Evolutionary conservation across 1,139 yeast genomes (phyloP).

Genomic region (Yarrowia galli): DNA sequence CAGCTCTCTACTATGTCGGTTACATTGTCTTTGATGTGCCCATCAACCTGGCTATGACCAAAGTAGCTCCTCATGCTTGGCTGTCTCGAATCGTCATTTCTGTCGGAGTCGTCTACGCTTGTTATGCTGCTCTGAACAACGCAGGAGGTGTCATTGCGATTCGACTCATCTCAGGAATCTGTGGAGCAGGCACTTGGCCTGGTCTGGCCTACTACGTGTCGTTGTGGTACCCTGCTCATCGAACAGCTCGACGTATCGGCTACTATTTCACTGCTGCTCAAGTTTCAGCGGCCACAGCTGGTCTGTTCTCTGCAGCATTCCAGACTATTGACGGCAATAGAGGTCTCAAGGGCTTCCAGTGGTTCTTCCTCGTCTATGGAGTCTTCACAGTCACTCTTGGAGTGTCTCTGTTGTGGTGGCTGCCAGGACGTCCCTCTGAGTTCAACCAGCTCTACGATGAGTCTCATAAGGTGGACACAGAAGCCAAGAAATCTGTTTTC

Average conservation of each 20-base stretch:
- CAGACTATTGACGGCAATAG: conserved; percentile 77
- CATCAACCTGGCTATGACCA: conserved; percentile 86
- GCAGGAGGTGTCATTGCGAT: conserved; percentile 71
- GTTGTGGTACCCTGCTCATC: conserved; percentile 83
- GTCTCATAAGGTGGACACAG: not conserved
- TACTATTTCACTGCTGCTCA: conserved; percentile 93
- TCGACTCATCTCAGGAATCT: conserved; percentile 77
- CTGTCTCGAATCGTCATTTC: conserved; percentile 76
- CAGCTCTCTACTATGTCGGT: conserved; percentile 84
- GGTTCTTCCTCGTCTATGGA: conserved; percentile 85
- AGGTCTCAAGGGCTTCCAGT: conserved; percentile 84
- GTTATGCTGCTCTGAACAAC: conserved; percentile 66
- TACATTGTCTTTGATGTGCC: conserved; percentile 86
- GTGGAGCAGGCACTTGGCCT: conserved; percentile 95
- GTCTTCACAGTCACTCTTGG: conserved; percentile 73
- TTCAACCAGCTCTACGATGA: conserved; percentile 14
- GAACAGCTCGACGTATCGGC: conserved; percentile 81
- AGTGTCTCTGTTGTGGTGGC: conserved; percentile 75
- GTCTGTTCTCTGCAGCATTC: conserved; percentile 80
- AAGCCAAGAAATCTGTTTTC: not conserved
- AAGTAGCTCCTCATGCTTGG: conserved; percentile 85
- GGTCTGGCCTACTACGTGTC: conserved; percentile 86
- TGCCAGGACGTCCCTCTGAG: conserved; percentile 70
- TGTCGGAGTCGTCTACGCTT: conserved; percentile 78
- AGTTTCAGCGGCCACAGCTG: conserved; percentile 84